Percentiles rank a stretch among this genome's conserved stretches.
These are phyloP conservation scores for Talaromyces pinophilus DNA, from an alignment of 2,329 filamentous ascomycete genomes.

Conservation along the genomic window DNA sequence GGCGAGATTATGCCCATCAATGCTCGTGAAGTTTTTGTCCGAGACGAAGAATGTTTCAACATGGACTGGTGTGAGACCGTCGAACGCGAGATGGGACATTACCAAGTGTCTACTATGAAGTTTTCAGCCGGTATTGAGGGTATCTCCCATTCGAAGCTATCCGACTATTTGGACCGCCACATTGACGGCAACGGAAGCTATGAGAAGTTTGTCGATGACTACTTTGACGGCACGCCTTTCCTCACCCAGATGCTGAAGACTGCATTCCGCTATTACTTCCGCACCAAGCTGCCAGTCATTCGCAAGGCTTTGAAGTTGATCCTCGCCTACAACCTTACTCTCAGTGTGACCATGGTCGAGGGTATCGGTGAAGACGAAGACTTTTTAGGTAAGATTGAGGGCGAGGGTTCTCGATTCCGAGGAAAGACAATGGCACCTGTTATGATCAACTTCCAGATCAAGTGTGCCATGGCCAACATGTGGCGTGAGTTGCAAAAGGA, in stretches of 20 bases:
- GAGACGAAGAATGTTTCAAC: constrained; percentile 87
- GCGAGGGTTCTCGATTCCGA: constrained; percentile 80
- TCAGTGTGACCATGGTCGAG: constrained; percentile 93
- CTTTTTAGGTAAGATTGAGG: constrained; percentile 79
- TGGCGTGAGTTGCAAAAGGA: constrained; percentile 98
- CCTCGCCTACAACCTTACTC: constrained; percentile 90
- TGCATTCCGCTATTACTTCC: constrained; percentile 86
- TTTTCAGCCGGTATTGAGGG: constrained; percentile 88
- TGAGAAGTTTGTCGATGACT: constrained; percentile 90
- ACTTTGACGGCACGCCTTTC: constrained; percentile 94
- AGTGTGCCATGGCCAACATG: constrained; percentile 95
- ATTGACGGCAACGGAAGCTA: constrained; percentile 88
- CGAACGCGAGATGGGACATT: constrained; percentile 73
- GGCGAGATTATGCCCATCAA: constrained; percentile 90
- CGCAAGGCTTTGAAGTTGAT: constrained; percentile 94
- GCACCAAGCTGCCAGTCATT: constrained; percentile 84
- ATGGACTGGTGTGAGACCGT: constrained; percentile 90
- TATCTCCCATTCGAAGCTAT: constrained; percentile 75
- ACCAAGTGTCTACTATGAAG: constrained; percentile 83
- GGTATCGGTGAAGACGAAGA: constrained; percentile 78
- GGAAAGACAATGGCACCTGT: constrained; percentile 91
- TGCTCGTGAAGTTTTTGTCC: constrained; percentile 89
- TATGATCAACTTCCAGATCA: constrained; percentile 99
- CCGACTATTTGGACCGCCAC: constrained; percentile 92
- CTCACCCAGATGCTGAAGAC: constrained; percentile 96